Percentiles rank a stretch among this genome's conserved stretches.
Evolutionary conservation across 441 rosid species (phyloP).

Genomic region (Manihot esculenta): DNA sequence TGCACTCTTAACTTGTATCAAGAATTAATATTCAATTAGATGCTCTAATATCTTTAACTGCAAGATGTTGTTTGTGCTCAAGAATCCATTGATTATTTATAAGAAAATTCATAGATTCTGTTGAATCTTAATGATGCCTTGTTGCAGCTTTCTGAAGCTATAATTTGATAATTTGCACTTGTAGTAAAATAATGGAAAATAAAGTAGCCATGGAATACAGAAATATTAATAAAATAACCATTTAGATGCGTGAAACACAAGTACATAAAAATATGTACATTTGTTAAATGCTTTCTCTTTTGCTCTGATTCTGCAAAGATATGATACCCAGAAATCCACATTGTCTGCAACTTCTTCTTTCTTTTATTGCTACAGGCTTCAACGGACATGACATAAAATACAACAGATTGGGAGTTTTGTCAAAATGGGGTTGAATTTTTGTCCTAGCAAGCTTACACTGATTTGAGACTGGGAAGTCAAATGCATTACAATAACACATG

Average conservation of each 20-base stretch:
- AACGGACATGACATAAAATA: slow-evolving; percentile 10
- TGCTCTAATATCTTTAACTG: no score
- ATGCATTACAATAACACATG: not conserved
- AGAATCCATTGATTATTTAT: not conserved
- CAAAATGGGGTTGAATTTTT: slow-evolving; percentile 8
- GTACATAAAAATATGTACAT: not conserved
- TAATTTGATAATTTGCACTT: not conserved
- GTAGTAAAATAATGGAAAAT: not conserved
- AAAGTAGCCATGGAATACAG: not conserved
- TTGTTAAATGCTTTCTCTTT: not conserved
- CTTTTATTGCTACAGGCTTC: slow-evolving; percentile 4
- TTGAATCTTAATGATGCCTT: slow-evolving; percentile 3
- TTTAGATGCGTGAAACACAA: not conserved
- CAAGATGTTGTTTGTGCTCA: no score
- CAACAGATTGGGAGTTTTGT: slow-evolving; percentile 3
- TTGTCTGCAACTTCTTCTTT: slow-evolving; percentile 8
- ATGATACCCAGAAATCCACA: slow-evolving; percentile 1
- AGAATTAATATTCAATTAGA: no score
- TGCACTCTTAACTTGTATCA: no score
- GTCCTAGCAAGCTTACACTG: slow-evolving; percentile 9
- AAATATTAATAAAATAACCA: not conserved
- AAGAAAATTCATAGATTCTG: not conserved
- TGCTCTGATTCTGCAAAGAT: slow-evolving; percentile 4
- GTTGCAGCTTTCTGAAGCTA: slow-evolving; percentile 3
- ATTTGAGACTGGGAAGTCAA: slow-evolving; percentile 14